Conservation (phyloP, 148 eudicot species). For the Chenopodium suecicum region DNA sequence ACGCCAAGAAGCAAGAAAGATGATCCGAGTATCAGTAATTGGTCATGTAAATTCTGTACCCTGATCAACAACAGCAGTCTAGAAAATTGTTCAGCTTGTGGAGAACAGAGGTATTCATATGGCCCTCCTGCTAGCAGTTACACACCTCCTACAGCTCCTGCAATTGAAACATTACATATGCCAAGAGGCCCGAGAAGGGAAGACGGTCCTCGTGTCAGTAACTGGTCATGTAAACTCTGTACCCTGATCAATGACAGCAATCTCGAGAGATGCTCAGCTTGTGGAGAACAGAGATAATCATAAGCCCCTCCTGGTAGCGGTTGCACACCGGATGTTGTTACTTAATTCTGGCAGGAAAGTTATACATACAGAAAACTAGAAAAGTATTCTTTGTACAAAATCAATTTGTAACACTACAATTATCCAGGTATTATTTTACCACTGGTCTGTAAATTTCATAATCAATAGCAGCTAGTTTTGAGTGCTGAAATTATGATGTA, state of each 20-base stretch:
- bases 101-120: constrained; percentile 77
- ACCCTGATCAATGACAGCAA: constrained; percentile 60
- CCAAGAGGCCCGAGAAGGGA: constrained; percentile 43
- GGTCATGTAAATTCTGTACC: constrained; percentile 92
- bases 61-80: constrained; percentile 50
- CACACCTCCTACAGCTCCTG: constrained; percentile 48
- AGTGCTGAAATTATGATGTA: not conserved
- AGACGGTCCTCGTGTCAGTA: constrained; percentile 24
- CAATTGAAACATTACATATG: constrained; percentile 59
- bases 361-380: not conserved
- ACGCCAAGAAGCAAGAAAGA: constrained; percentile 49
- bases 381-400: not conserved
- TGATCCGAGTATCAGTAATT: constrained; percentile 32
- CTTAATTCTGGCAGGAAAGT: constrained; percentile 23
- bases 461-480: not conserved
- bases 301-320: constrained; percentile 56
- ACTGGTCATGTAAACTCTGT: constrained; percentile 85
- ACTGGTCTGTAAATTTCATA: not conserved
- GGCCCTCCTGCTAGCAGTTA: constrained; percentile 56
- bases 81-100: constrained; percentile 76
- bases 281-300: constrained; percentile 88
- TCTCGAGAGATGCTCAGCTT: constrained; percentile 65
- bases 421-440: not conserved
- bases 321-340: constrained; percentile 56
- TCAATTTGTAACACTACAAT: not conserved